These are phyloP conservation scores for Carnegiea gigantea DNA, from an alignment of 179 eudicot genomes.

Conservation along the genomic window DNA sequence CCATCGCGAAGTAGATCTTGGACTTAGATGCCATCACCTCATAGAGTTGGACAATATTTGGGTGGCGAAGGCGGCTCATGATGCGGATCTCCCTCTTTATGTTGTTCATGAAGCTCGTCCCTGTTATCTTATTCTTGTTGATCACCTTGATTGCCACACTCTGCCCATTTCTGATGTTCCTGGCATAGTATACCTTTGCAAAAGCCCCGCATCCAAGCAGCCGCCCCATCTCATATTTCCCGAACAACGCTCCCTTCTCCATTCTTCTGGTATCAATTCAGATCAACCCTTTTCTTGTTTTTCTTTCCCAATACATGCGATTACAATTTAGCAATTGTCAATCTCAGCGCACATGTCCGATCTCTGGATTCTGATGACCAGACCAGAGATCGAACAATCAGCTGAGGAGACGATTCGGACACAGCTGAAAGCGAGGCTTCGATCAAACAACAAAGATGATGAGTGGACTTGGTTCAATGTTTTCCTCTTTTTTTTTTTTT, in stretches of 20 bases:
- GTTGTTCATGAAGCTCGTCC: slow-evolving; percentile 26
- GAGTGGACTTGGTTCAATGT: neutral
- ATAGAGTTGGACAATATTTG: slow-evolving; percentile 36
- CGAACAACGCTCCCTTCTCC: slow-evolving; percentile 22
- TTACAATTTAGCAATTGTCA: neutral
- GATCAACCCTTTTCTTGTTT: neutral
- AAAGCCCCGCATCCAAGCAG: slow-evolving; percentile 43
- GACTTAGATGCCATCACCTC: slow-evolving; percentile 43
- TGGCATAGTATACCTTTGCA: slow-evolving; percentile 40
- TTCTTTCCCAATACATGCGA: neutral
- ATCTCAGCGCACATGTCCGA: slow-evolving; percentile 2
- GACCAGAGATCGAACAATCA: slow-evolving; percentile 4
- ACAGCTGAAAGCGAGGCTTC: neutral
- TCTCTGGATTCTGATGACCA: neutral
- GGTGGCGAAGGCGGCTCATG: slow-evolving; percentile 38
- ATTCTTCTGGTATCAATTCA: neutral
- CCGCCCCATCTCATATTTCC: slow-evolving; percentile 43
- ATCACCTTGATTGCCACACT: slow-evolving; percentile 45
- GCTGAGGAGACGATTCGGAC: neutral
- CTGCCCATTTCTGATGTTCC: slow-evolving; percentile 33
- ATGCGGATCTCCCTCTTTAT: slow-evolving; percentile 40
- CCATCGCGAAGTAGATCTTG: slow-evolving; percentile 42
- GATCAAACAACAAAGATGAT: neutral
- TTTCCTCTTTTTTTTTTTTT: too few relatives aligned
- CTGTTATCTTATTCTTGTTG: slow-evolving; percentile 32